A percentile compares a stretch with the other conserved stretches of the same genome.
These are phyloP conservation scores for Entomortierella parvispora DNA, from an alignment of 192 early-diverging fungal species.

Conservation along the genomic window DNA sequence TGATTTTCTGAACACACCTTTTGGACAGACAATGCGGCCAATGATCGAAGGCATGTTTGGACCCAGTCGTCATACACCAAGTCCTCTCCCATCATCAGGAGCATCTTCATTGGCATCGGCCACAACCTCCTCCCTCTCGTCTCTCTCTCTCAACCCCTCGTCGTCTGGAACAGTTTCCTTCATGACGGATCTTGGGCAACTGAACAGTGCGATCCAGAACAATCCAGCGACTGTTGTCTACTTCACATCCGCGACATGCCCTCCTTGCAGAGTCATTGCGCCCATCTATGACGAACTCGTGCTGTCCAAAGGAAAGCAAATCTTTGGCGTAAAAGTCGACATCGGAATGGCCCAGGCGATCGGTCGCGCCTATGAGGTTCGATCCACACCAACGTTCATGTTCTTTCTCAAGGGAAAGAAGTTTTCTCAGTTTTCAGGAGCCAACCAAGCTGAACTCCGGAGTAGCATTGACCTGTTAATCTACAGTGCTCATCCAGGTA, in stretches of 20 bases:
- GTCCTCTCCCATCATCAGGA: constrained; percentile 1
- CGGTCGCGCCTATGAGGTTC: constrained; percentile 62
- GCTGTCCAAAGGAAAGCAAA: constrained; percentile 52
- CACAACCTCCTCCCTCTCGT: constrained; percentile 28
- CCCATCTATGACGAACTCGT: constrained; percentile 75
- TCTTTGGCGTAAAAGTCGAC: constrained; percentile 75
- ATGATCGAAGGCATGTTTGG: constrained; percentile 78
- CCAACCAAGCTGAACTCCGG: constrained; percentile 67
- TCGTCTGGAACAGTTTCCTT: constrained; percentile 38
- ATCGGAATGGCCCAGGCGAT: constrained; percentile 62
- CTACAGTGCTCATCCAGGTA: constrained; percentile 73
- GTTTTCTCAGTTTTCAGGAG: constrained; percentile 69
- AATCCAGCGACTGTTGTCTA: constrained; percentile 69
- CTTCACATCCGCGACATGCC: constrained; percentile 76
- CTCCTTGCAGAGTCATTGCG: constrained; percentile 74
- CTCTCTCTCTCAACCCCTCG: constrained; percentile 21
- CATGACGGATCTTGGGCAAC: constrained; percentile 47
- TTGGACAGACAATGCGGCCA: constrained; percentile 71
- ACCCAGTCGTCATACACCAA: constrained; percentile 44
- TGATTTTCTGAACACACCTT: constrained; percentile 70
- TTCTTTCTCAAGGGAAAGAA: constrained; percentile 70
- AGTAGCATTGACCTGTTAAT: constrained; percentile 68
- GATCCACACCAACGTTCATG: constrained; percentile 78
- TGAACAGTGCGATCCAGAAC: constrained; percentile 56
- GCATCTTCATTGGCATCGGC: constrained; percentile 32